phyloP scores from a whole-genome alignment of 495 filamentous ascomycete genomes.

The Aspergillus diversus region DNA sequence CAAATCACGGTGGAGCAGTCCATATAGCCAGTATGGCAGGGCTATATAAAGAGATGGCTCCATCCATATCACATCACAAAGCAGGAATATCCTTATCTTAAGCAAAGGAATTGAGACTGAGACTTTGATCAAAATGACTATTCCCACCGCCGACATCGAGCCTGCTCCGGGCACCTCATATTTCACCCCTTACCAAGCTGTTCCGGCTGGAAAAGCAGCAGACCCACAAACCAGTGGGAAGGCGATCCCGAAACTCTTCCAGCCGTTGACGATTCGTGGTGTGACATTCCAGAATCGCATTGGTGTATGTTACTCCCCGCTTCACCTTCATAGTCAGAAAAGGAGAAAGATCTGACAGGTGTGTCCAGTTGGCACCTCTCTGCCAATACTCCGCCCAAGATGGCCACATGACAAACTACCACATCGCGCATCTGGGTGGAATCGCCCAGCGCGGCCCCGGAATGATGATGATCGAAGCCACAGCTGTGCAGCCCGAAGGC shows the following conservation, averaged over 20 bases:
- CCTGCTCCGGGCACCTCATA: slow-evolving; percentile 53
- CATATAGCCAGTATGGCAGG: no score
- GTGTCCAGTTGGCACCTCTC: slow-evolving; percentile 28
- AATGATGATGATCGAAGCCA: slow-evolving; percentile 73
- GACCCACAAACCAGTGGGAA: slow-evolving; percentile 61
- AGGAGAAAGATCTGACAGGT: no score
- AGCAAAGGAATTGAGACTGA: not conserved
- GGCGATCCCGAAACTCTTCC: slow-evolving; percentile 49
- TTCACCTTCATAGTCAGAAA: no score
- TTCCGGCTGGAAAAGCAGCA: slow-evolving; percentile 66
- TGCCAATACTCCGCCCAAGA: slow-evolving; percentile 75
- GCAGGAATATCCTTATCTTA: not conserved
- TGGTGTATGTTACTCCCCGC: no score
- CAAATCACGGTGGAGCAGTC: not conserved
- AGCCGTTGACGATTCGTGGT: no score
- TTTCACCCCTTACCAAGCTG: slow-evolving; percentile 68
- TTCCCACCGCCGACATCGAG: slow-evolving; percentile 5
- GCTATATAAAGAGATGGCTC: not conserved
- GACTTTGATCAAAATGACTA: not conserved
- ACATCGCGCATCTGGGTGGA: slow-evolving; percentile 60
- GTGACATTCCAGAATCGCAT: no score
- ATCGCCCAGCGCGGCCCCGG: slow-evolving; percentile 68
- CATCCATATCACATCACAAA: not conserved
- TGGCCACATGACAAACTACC: slow-evolving; percentile 66
- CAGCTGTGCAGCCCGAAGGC: slow-evolving; percentile 68